Evolutionary conservation across 164 flowering plant species (phyloP).

Genomic region (Stephania cephalantha): DNA sequence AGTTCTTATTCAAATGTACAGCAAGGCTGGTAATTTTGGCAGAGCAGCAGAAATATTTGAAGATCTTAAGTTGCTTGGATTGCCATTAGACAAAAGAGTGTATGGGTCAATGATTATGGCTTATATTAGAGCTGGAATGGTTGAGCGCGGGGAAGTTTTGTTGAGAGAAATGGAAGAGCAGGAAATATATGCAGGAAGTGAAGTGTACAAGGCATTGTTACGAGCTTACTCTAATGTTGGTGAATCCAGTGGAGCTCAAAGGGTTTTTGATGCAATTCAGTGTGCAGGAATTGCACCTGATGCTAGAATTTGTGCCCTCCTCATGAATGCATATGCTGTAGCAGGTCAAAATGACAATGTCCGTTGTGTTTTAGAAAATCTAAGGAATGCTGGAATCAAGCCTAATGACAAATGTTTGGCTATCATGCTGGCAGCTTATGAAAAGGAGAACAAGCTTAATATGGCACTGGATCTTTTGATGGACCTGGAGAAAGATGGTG

Average conservation of each 20-base stretch:
- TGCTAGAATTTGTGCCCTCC: conserved; percentile 59
- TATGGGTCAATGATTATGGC: conserved; percentile 95
- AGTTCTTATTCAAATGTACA: conserved; percentile 68
- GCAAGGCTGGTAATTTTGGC: conserved; percentile 65
- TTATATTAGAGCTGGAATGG: conserved; percentile 67
- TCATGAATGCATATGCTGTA: conserved; percentile 67
- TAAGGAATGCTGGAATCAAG: conserved; percentile 54
- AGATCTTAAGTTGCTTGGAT: conserved; percentile 62
- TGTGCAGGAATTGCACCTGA: conserved; percentile 71
- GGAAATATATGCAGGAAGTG: conserved; percentile 59
- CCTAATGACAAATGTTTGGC: conserved; percentile 78
- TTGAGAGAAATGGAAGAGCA: conserved; percentile 66
- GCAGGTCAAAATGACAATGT: conserved; percentile 57
- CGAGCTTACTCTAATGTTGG: conserved; percentile 74
- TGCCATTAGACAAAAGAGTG: conserved; percentile 61
- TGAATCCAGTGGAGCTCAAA: conserved; percentile 66
- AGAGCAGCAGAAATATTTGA: conserved; percentile 65
- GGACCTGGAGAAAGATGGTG: conserved; percentile 56
- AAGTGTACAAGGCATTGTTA: conserved; percentile 85
- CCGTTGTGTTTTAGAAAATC: conserved; percentile 56
- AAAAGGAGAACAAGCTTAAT: conserved; percentile 54
- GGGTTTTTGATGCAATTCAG: conserved; percentile 71
- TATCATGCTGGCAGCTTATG: conserved; percentile 55
- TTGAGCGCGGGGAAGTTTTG: conserved; percentile 48
- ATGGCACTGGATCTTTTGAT: conserved; percentile 57